phyloP scores from a whole-genome alignment of 352 stramenopile species.

The Ochromonadaceae sp. region DNA sequence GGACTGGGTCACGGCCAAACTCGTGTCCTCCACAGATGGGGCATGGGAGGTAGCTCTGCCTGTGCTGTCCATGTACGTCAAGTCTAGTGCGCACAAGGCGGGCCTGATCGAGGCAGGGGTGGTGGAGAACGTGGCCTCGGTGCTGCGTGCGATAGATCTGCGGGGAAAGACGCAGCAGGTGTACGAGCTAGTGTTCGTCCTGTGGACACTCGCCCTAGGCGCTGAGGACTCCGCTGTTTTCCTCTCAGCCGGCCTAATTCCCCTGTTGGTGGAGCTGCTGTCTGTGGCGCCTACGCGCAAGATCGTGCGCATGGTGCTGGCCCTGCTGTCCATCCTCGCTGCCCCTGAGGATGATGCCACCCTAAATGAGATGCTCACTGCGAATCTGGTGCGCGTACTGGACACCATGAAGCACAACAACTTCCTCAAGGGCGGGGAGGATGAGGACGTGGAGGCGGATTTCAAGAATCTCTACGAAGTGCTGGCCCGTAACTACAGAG shows the following conservation, averaged over 20 bases:
- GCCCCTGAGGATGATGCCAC: conserved; percentile 39
- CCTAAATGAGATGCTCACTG: conserved; percentile 85
- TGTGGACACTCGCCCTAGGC: conserved; percentile 88
- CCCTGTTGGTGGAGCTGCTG: conserved; percentile 42
- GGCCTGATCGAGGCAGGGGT: conserved; percentile 65
- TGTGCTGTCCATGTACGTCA: conserved; percentile 71
- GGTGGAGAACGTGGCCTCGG: conserved; percentile 60
- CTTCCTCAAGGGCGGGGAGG: conserved; percentile 65
- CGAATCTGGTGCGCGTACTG: conserved; percentile 80
- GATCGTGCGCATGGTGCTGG: conserved; percentile 81
- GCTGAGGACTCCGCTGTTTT: conserved; percentile 39
- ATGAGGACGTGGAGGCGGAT: conserved; percentile 68
- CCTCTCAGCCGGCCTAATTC: conserved; percentile 41
- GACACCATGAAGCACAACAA: conserved; percentile 60
- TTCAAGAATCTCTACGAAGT: conserved; percentile 26
- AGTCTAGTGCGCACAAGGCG: conserved; percentile 70
- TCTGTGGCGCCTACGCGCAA: conserved; percentile 88
- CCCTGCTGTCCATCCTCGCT: conserved; percentile 62
- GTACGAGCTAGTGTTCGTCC: conserved; percentile 89
- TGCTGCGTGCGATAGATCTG: conserved; percentile 27
- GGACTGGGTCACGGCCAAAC: conserved; percentile 42
- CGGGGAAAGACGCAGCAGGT: conserved; percentile 60
- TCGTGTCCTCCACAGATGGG: conserved; percentile 29
- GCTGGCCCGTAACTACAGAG: conserved; percentile 40
- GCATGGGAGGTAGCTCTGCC: conserved; percentile 52